Percentiles rank a stretch among this genome's conserved stretches.
These are phyloP conservation scores for Neurospora sp. DNA, from an alignment of 2,329 filamentous ascomycete genomes.

Conservation along the genomic window DNA sequence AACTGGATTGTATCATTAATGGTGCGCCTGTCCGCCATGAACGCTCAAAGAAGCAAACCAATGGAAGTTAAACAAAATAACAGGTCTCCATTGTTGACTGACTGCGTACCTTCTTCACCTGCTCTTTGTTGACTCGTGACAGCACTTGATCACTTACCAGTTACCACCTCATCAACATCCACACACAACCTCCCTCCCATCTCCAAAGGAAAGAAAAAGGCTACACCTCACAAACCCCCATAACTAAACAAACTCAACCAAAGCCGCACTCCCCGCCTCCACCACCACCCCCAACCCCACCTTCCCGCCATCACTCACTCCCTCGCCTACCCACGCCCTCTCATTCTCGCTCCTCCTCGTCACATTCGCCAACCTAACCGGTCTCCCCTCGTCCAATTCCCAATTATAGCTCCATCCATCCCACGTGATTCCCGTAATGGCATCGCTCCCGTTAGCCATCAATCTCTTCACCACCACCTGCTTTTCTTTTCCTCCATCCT, in stretches of 20 bases:
- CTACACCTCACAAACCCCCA: background rate
- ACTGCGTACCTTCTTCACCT: background rate
- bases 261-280: background rate
- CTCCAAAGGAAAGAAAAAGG: background rate
- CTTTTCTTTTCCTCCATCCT: background rate
- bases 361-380: conserved; percentile 44
- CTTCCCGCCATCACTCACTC: background rate
- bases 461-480: conserved; percentile 32
- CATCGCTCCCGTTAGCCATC: conserved; percentile 53
- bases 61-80: background rate
- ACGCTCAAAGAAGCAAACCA: background rate
- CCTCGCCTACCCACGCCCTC: conserved; percentile 23
- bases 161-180: conserved; percentile 11
- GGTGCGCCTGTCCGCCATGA: background rate
- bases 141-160: conserved; percentile 25
- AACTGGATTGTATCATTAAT: background rate
- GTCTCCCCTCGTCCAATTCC: conserved; percentile 43
- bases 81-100: background rate
- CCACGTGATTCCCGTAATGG: conserved; percentile 50
- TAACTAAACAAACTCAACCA: background rate
- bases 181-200: background rate
- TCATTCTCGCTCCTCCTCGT: conserved; percentile 31
- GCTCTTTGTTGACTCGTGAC: conserved; percentile 7
- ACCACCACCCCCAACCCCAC: background rate
- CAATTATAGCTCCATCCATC: conserved; percentile 54